Conservation (phyloP, 2,329 filamentous ascomycete species). For the Colletotrichum viniferum region DNA sequence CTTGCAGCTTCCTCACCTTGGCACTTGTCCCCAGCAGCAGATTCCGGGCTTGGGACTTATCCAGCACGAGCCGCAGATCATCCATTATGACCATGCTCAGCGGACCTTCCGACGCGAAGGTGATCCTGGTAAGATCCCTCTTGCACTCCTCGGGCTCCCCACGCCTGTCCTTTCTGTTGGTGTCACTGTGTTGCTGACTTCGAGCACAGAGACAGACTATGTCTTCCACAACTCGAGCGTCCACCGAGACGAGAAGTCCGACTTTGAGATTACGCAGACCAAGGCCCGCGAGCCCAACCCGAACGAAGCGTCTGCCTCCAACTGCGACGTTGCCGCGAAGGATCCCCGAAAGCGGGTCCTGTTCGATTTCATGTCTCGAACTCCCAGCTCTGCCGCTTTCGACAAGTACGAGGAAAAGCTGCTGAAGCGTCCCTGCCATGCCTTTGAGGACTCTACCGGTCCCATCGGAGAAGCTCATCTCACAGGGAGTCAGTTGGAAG, state of each 20-base stretch:
- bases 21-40: not conserved
- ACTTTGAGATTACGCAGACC: not conserved
- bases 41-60: not conserved
- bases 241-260: not conserved
- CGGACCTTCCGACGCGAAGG: not conserved
- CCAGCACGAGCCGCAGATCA: not conserved
- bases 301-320: not conserved
- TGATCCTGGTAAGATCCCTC: not conserved
- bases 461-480: not conserved
- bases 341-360: not conserved
- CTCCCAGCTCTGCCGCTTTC: not conserved
- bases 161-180: not conserved
- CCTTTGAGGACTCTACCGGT: not conserved
- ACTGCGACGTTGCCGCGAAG: not conserved
- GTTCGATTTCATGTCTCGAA: not conserved
- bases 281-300: not conserved
- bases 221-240: not conserved
- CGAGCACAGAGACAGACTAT: not conserved
- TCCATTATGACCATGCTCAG: not conserved
- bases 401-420: not conserved
- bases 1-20: not conserved
- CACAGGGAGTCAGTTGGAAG: not conserved
- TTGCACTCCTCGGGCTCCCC: not conserved
- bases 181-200: not conserved
- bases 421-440: not conserved